phyloP scores from a whole-genome alignment of 352 stramenopile species.

The Blastocystis sp. region DNA sequence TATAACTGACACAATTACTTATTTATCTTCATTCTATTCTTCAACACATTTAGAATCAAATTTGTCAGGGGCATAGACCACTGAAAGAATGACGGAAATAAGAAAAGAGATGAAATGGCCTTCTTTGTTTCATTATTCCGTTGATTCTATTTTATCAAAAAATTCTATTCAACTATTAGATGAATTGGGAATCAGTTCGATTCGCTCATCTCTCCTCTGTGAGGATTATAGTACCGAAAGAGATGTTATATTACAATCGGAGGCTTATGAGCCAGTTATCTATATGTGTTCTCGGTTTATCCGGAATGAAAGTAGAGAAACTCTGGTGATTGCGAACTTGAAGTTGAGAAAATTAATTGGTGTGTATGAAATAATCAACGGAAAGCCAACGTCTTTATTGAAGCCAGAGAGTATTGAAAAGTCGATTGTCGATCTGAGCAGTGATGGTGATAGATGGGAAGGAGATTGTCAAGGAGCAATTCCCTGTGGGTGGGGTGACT shows the following conservation, averaged over 20 bases:
- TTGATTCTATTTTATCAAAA: neutral
- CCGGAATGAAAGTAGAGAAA: neutral
- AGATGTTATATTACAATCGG: neutral
- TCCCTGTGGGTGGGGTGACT: constrained; percentile 47
- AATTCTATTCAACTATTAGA: neutral
- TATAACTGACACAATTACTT: neutral
- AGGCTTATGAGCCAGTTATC: neutral
- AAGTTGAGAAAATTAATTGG: neutral
- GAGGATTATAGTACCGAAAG: neutral
- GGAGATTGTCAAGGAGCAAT: neutral
- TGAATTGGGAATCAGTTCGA: neutral
- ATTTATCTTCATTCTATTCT: too few species aligned
- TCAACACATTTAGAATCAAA: too few species aligned
- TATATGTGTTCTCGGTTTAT: neutral
- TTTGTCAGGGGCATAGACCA: too few species aligned
- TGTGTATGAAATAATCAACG: neutral
- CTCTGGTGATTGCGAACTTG: neutral
- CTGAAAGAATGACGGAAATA: too few species aligned
- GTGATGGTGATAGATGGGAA: constrained; percentile 7
- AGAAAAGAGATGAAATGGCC: neutral
- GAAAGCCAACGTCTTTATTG: neutral
- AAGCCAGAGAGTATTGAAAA: neutral
- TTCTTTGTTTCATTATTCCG: neutral
- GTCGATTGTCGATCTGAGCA: constrained; percentile 23
- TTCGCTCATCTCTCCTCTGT: neutral